phyloP scores from a whole-genome alignment of 148 eudicot species.

The Pharnaceum exiguum region DNA sequence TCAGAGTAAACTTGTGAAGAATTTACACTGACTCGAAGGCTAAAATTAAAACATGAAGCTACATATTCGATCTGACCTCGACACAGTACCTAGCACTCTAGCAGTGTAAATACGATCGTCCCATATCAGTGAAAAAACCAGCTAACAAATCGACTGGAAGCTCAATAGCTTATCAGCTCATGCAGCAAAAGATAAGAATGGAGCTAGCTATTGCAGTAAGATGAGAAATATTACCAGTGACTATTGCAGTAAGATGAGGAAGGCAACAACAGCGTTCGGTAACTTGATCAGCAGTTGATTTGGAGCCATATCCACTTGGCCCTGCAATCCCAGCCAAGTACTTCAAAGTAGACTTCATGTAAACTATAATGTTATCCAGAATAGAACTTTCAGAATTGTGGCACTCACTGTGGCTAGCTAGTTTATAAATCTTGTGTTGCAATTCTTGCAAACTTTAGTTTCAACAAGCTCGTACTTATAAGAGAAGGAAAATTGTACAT shows the following conservation, averaged over 20 bases:
- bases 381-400: not conserved
- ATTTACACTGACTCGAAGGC: too few relatives aligned
- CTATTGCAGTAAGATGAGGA: slow-evolving; percentile 65
- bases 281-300: slow-evolving; percentile 80
- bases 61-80: too few relatives aligned
- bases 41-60: too few relatives aligned
- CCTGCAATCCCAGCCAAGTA: slow-evolving; percentile 82
- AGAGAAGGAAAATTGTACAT: not conserved
- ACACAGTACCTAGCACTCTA: too few relatives aligned
- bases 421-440: slow-evolving; percentile 4
- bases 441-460: too few relatives aligned
- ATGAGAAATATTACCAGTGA: slow-evolving; percentile 74
- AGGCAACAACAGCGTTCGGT: slow-evolving; percentile 36
- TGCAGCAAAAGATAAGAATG: not conserved
- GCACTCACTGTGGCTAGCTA: not conserved
- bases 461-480: slow-evolving; percentile 12
- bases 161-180: too few relatives aligned
- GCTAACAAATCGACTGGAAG: too few relatives aligned
- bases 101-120: too few relatives aligned
- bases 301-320: slow-evolving; percentile 90
- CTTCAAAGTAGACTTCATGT: slow-evolving; percentile 67
- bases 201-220: not conserved
- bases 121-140: too few relatives aligned
- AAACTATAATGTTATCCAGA: not conserved
- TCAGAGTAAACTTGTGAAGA: too few relatives aligned